Evolutionary conservation across 2,329 filamentous ascomycete genomes (phyloP).

Genomic region (Triangularia setosa): DNA sequence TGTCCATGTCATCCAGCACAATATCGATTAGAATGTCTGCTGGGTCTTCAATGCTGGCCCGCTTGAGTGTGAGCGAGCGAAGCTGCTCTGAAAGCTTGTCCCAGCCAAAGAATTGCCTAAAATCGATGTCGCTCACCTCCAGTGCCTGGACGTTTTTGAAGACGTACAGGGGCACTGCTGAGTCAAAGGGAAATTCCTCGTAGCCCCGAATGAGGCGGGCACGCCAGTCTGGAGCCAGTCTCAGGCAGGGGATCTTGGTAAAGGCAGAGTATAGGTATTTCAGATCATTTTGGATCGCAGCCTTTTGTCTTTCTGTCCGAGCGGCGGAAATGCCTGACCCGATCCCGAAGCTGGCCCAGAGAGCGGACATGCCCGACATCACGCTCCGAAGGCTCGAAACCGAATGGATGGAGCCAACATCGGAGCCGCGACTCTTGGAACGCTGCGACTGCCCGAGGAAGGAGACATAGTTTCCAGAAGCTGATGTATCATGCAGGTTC

Average conservation of each 20-base stretch:
- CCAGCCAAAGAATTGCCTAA: constrained; percentile 96
- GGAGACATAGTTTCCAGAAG: constrained; percentile 90
- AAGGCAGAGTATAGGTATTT: constrained; percentile 98
- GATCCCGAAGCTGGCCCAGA: constrained; percentile 87
- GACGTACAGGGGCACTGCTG: constrained; percentile 88
- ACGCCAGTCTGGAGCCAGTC: constrained; percentile 86
- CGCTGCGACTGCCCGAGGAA: constrained; percentile 83
- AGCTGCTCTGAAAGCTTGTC: constrained; percentile 89
- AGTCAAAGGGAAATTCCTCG: constrained; percentile 97
- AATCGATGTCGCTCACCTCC: constrained; percentile 93
- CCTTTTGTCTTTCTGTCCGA: constrained; percentile 86
- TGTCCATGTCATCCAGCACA: constrained; percentile 94
- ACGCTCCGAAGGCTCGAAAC: constrained; percentile 96
- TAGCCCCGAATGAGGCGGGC: constrained; percentile 87
- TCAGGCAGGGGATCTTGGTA: constrained; percentile 92
- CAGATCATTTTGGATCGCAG: constrained; percentile 76
- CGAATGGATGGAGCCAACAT: constrained; percentile 88
- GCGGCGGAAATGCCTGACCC: constrained; percentile 74
- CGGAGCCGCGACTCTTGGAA: constrained; percentile 72
- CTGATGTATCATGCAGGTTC: constrained; percentile 83
- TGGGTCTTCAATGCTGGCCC: constrained; percentile 83
- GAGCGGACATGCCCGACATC: constrained; percentile 91
- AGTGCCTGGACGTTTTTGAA: constrained; percentile 96
- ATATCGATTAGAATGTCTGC: constrained; percentile 88
- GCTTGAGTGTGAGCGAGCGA: constrained; percentile 81